A percentile compares a stretch with the other conserved stretches of the same genome.
Evolutionary conservation across 2,329 filamentous ascomycete genomes (phyloP).

Genomic region (Grosmannia serpens): DNA sequence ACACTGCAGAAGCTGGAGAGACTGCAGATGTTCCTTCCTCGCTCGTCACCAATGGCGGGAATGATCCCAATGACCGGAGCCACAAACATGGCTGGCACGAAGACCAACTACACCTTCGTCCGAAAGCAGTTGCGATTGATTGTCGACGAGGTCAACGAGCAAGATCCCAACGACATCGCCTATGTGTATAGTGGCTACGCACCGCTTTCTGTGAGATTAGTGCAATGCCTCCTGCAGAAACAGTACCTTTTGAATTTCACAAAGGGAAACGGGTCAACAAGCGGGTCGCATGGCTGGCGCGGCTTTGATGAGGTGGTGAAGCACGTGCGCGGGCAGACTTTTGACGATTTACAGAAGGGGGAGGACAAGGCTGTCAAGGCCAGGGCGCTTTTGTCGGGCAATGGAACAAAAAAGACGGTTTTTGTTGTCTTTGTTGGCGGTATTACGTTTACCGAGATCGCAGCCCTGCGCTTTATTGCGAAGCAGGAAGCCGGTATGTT

Average conservation of each 20-base stretch:
- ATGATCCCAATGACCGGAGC: slow-evolving; percentile 65
- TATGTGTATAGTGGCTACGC: slow-evolving; percentile 98
- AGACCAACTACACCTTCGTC: slow-evolving; percentile 83
- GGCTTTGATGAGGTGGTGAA: slow-evolving; percentile 90
- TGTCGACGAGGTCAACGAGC: slow-evolving; percentile 92
- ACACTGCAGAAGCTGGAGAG: slow-evolving; percentile 84
- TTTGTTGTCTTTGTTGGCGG: slow-evolving; percentile 98
- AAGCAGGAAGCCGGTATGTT: slow-evolving; percentile 61
- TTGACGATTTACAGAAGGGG: slow-evolving; percentile 84
- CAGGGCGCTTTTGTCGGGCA: slow-evolving; percentile 67
- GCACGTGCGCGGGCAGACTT: slow-evolving; percentile 75
- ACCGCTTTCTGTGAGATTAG: slow-evolving; percentile 77
- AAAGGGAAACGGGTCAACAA: slow-evolving; percentile 37
- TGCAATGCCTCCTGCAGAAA: slow-evolving; percentile 91
- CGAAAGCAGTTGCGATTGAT: slow-evolving; percentile 81
- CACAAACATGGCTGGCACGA: slow-evolving; percentile 42
- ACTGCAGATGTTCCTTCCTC: slow-evolving; percentile 70
- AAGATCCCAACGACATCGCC: slow-evolving; percentile 87
- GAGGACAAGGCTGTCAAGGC: slow-evolving; percentile 89
- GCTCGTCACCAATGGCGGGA: slow-evolving; percentile 65
- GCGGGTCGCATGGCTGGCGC: slow-evolving; percentile 70
- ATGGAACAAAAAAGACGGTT: slow-evolving; percentile 66
- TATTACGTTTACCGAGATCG: slow-evolving; percentile 91
- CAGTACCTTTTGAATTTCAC: slow-evolving; percentile 63
- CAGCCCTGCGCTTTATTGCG: slow-evolving; percentile 81